phyloP scores from a whole-genome alignment of 176 grass and related monocot species.

The Aegilops tauschii region DNA sequence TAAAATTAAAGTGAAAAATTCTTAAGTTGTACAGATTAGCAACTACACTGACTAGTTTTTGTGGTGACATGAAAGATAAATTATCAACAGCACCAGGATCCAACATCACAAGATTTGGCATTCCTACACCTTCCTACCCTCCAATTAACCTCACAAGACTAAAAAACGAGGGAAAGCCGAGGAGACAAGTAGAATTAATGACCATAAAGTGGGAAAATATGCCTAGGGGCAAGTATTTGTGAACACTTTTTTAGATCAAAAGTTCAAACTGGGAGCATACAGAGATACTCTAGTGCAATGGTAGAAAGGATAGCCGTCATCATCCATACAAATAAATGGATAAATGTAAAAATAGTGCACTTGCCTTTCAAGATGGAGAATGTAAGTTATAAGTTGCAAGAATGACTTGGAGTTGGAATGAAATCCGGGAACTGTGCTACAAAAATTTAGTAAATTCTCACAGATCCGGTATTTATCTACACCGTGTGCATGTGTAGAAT shows the following conservation, averaged over 20 bases:
- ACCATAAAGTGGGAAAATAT: background rate
- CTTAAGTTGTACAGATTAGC: background rate
- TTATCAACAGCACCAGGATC: slow-evolving; percentile 3
- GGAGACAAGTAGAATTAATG: background rate
- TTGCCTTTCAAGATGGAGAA: slow-evolving; percentile 96
- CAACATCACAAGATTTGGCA: background rate
- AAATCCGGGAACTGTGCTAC: slow-evolving; percentile 66
- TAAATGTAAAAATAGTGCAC: slow-evolving; percentile 23
- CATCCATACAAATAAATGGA: slow-evolving; percentile 20
- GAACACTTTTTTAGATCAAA: background rate
- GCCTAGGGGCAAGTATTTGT: background rate
- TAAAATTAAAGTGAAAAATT: background rate
- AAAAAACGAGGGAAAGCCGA: background rate
- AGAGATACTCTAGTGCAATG: background rate
- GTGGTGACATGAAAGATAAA: slow-evolving; percentile 11
- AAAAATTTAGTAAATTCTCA: slow-evolving; percentile 64
- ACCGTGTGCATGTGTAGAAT: slow-evolving; percentile 37
- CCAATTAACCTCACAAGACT: background rate
- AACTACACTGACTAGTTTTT: slow-evolving; percentile 15
- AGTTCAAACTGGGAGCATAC: background rate
- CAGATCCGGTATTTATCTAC: slow-evolving; percentile 53
- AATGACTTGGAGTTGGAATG: slow-evolving; percentile 64
- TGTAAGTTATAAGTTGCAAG: slow-evolving; percentile 50
- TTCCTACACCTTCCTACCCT: background rate
- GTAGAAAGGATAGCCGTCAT: background rate